These are phyloP conservation scores for Dendryphion nanum DNA, from an alignment of 2,329 filamentous ascomycete genomes.

Conservation along the genomic window DNA sequence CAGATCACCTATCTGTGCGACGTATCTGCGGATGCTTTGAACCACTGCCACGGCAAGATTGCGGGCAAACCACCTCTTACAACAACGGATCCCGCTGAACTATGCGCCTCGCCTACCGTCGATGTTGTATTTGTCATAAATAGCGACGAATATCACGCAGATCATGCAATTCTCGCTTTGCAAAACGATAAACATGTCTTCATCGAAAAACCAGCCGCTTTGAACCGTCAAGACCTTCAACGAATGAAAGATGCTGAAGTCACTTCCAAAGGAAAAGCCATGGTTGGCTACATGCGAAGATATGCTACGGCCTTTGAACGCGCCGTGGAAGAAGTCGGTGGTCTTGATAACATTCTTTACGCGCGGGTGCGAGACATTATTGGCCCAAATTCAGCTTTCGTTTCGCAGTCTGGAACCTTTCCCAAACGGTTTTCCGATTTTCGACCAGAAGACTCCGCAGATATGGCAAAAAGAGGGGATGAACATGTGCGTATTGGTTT, in stretches of 20 bases:
- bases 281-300: constrained; percentile 63
- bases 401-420: constrained; percentile 53
- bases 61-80: constrained; percentile 9
- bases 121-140: constrained; percentile 57
- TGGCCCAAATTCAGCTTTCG: constrained; percentile 56
- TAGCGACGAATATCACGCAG: constrained; percentile 55
- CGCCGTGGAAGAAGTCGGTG: constrained; percentile 54
- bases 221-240: constrained; percentile 48
- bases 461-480: background rate
- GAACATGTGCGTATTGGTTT: too few species aligned
- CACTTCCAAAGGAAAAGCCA: constrained; percentile 44
- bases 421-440: constrained; percentile 46
- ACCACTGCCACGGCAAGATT: constrained; percentile 41
- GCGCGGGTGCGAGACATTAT: constrained; percentile 52
- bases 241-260: constrained; percentile 52
- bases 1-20: constrained; percentile 53
- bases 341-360: constrained; percentile 55
- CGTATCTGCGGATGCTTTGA: constrained; percentile 43
- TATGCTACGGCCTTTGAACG: constrained; percentile 57
- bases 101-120: constrained; percentile 45
- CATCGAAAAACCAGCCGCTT: constrained; percentile 58
- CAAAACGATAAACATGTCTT: constrained; percentile 56
- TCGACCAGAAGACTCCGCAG: constrained; percentile 4
- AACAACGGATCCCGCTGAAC: constrained; percentile 41
- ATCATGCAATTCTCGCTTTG: constrained; percentile 53